Evolutionary conservation across 768 basidiomycete genomes (phyloP).

Genomic region (Tephrocybe rancida): DNA sequence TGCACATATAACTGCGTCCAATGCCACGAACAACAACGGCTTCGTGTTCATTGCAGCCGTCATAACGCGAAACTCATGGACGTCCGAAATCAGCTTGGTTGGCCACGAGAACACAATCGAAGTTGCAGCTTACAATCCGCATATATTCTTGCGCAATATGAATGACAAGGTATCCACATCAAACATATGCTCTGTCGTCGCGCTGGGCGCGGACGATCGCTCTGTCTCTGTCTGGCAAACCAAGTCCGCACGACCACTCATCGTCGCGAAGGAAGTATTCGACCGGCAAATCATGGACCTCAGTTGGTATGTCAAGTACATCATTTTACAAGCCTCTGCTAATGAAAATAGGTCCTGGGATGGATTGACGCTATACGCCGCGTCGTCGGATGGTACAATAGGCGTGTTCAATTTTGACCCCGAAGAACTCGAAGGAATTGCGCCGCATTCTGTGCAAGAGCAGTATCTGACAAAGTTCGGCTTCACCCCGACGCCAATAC

Average conservation of each 20-base stretch:
- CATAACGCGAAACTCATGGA: slow-evolving; percentile 88
- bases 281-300: slow-evolving; percentile 95
- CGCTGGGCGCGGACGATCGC: slow-evolving; percentile 91
- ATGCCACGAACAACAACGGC: slow-evolving; percentile 94
- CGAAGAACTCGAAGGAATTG: slow-evolving; percentile 81
- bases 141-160: slow-evolving; percentile 86
- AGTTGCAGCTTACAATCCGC: slow-evolving; percentile 93
- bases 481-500: slow-evolving; percentile 67
- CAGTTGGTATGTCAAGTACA: slow-evolving; percentile 68
- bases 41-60: slow-evolving; percentile 98
- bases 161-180: slow-evolving; percentile 66
- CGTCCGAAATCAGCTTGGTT: slow-evolving; percentile 89
- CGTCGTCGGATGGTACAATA: slow-evolving; percentile 94
- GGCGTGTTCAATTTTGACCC: slow-evolving; percentile 85
- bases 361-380: slow-evolving; percentile 90
- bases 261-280: slow-evolving; percentile 93
- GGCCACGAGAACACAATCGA: slow-evolving; percentile 98
- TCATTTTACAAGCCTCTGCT: slow-evolving; percentile 4
- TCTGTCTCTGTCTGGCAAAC: slow-evolving; percentile 98
- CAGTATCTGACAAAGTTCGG: slow-evolving; percentile 84
- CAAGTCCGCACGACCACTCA: slow-evolving; percentile 84
- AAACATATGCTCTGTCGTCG: slow-evolving; percentile 91
- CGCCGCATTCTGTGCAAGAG: slow-evolving; percentile 70
- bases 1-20: slow-evolving; percentile 97
- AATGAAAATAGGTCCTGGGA: slow-evolving; percentile 78